Evolutionary conservation across 2,329 filamentous ascomycete genomes (phyloP), one percentile per base, ranked within the genome.

Genomic region (Fusarium sp.): DNA sequence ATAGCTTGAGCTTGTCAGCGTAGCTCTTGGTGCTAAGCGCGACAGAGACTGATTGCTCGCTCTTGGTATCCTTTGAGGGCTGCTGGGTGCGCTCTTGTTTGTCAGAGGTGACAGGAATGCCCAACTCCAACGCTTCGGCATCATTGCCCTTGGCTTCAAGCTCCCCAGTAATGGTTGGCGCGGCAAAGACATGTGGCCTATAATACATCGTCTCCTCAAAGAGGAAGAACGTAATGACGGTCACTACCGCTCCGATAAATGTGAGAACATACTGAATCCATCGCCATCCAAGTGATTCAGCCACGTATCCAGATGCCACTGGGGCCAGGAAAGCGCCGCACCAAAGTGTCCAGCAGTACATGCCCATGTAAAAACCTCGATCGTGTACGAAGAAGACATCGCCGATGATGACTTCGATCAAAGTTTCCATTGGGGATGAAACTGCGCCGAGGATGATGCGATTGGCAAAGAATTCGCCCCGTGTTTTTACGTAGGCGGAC

Each of bases 141-240:
- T 7, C n/a, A n/a, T n/a, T 20, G 9, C 42, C n/a, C 15, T 55
- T n/a, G 13, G 31, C 24, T 42, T 31, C 28, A 2, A 46, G 15
- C 7, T 58, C 55, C 2, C 31, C 52, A 50, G 39, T 34, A 8
- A 68, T 54, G 2, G 14, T 44, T 53, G 2, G 43, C 24, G 11
- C 59, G 26, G 45, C 49, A 18, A 58, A 33, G 6, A 14, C 42
- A 22, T 22, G 45, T 8, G 61, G 50, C 7, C 71, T 63, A 45
- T 67, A 69, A 48, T 63, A 73, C 64, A 73, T 75, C 0, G 73
- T 75, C 48, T 75, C 73, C 15, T 75, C 72, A 10, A 74, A 72
- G 7, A 73, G 67, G 44, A 75, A 70, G 17, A 72, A 72, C 0
- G 70, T 71, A 0, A 66, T 20, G 6, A 74, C 18, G 3, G 65